Evolutionary conservation across 768 basidiomycete species (phyloP), one percentile per base, ranked within the genome.

Genomic region (Termitomyces sp.): DNA sequence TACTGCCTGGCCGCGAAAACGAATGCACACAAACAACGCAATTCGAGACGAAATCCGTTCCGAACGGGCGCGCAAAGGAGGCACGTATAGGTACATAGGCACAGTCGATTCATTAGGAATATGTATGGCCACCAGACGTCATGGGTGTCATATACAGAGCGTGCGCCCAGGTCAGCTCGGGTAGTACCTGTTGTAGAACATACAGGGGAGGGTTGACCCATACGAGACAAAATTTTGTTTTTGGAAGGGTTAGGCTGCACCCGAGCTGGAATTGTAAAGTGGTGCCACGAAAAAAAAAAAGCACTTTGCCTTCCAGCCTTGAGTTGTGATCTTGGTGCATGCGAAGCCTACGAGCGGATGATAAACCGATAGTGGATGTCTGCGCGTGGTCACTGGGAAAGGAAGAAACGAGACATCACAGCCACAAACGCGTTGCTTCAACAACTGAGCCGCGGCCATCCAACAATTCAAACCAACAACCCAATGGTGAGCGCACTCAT

Each of bases 401-500:
- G 6, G 43, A 9, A 53, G 31, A 25, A n/a, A 34, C 16, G 27
- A 27, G 8, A 38, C 17, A 21, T 57, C 59, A 57, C 59, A 57
- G 59, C 59, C 59, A 60, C 59, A 54, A 52, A 51, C 59, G 59
- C 59, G 59, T 61, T 47, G 45, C 35, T 56, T 4, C 29, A 29
- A 5, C 17, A 10, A n/a, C n/a, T n/a, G n/a, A n/a, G n/a, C n/a
- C n/a, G n/a, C n/a, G n/a, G n/a, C n/a, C n/a, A n/a, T n/a, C n/a
- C n/a, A n/a, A n/a, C n/a, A n/a, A n/a, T n/a, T n/a, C n/a, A n/a
- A n/a, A 51, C 31, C 27, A 29, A 57, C 54, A 8, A 57, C 49
- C 38, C n/a, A n/a, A 61, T 59, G 59, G 59, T 61, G 54, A 57
- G 64, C 41, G 46, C 42, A 29, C 19, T 32, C 31, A 16, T 21